These are phyloP conservation scores for Podospora pseudocomata DNA, from an alignment of 495 filamentous ascomycete species.

Conservation along the genomic window DNA sequence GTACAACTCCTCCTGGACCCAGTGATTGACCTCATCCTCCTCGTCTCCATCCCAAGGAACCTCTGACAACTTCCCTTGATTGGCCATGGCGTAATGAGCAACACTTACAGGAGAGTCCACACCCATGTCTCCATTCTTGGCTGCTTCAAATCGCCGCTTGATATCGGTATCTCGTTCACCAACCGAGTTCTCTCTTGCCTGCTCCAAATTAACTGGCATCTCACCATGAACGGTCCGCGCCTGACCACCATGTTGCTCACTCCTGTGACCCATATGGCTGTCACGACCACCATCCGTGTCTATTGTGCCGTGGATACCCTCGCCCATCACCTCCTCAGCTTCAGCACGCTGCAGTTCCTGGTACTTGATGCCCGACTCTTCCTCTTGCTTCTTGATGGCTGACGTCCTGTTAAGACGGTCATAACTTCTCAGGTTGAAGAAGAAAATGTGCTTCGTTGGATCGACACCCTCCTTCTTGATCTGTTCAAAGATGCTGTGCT, in stretches of 20 bases:
- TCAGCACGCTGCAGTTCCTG: constrained; percentile 80
- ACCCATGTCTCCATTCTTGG: constrained; percentile 42
- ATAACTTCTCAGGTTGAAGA: constrained; percentile 88
- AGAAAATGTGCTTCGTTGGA: constrained; percentile 75
- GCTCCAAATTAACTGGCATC: constrained; percentile 43
- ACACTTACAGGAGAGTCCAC: constrained; percentile 61
- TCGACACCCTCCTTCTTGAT: constrained; percentile 75
- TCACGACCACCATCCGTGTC: constrained; percentile 43
- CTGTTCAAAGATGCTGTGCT: constrained; percentile 82
- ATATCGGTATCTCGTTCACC: constrained; percentile 44
- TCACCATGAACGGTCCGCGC: constrained; percentile 35
- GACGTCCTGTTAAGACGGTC: constrained; percentile 83
- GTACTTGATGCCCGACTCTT: constrained; percentile 76
- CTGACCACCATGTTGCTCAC: constrained; percentile 40
- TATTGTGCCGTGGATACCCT: constrained; percentile 59
- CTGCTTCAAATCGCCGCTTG: constrained; percentile 63
- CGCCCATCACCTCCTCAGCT: constrained; percentile 79
- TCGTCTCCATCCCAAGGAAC: constrained; percentile 66
- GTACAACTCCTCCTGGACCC: constrained; percentile 93
- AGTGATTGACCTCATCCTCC: constrained; percentile 74
- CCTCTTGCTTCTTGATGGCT: constrained; percentile 63
- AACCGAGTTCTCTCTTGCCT: constrained; percentile 56
- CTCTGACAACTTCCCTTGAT: constrained; percentile 59
- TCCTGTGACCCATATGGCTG: constrained; percentile 37
- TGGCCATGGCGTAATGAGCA: constrained; percentile 76